A percentile compares a stretch with the other conserved stretches of the same genome.
These are phyloP conservation scores for Theobroma grandiflorum DNA, from an alignment of 441 rosid genomes.

Conservation along the genomic window DNA sequence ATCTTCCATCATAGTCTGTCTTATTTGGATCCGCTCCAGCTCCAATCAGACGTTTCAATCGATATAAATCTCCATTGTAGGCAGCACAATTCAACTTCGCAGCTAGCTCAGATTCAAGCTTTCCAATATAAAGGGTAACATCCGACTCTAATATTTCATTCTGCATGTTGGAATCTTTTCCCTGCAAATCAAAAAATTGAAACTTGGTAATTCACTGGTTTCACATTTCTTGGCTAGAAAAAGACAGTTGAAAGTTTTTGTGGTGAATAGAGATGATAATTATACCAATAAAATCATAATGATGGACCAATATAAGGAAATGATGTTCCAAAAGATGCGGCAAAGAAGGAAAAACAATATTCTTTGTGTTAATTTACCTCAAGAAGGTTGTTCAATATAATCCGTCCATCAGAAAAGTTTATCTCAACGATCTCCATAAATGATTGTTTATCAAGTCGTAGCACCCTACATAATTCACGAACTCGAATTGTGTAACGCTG, in stretches of 20 bases:
- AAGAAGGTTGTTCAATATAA: constrained; percentile 73
- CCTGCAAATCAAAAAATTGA: constrained; percentile 45
- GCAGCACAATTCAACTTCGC: constrained; percentile 71
- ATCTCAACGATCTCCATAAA: constrained; percentile 66
- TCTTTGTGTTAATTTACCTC: constrained; percentile 49
- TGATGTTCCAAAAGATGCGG: constrained; percentile 2
- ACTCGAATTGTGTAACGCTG: constrained; percentile 73
- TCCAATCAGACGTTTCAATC: constrained; percentile 66
- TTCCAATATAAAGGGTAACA: constrained; percentile 70
- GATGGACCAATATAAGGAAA: background rate
- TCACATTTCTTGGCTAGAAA: constrained; percentile 14
- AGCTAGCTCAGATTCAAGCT: constrained; percentile 76
- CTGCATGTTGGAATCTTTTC: constrained; percentile 61
- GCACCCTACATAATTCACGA: constrained; percentile 66
- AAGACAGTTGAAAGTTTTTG: background rate
- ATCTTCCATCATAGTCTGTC: constrained; percentile 82
- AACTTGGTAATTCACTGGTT: background rate
- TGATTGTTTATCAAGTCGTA: constrained; percentile 80
- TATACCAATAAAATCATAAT: background rate
- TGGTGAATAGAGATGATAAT: background rate
- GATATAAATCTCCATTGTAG: constrained; percentile 70
- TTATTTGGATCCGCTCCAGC: constrained; percentile 80
- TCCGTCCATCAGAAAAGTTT: constrained; percentile 76
- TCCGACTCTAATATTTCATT: constrained; percentile 69
- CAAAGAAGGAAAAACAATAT: background rate